These are phyloP conservation scores for Purshia tridentata DNA, from an alignment of 306 rosid species.

Conservation along the genomic window DNA sequence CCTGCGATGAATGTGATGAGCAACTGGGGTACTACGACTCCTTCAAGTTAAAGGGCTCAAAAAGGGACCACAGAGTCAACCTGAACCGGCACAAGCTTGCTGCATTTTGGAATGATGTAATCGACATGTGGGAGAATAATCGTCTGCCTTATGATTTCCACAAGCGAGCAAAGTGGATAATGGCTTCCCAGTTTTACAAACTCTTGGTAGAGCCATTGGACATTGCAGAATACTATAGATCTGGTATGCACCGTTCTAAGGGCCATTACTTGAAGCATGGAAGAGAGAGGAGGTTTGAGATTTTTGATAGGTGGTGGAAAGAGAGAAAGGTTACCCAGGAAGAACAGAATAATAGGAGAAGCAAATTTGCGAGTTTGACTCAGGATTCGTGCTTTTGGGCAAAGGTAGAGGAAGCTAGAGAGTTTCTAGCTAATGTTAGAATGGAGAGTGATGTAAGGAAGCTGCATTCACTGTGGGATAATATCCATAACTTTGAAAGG, in stretches of 20 bases:
- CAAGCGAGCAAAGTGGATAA: constrained; percentile 56
- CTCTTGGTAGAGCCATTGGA: constrained; percentile 83
- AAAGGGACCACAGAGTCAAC: constrained; percentile 47
- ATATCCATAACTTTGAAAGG: constrained; percentile 48
- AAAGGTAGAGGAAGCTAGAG: constrained; percentile 80
- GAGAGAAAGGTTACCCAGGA: constrained; percentile 24
- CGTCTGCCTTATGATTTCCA: constrained; percentile 59
- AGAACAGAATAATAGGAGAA: constrained; percentile 36
- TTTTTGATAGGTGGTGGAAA: constrained; percentile 77
- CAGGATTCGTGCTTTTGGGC: constrained; percentile 94
- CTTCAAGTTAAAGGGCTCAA: constrained; percentile 59
- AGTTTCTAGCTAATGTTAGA: constrained; percentile 55
- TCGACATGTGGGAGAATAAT: constrained; percentile 56
- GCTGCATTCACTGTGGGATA: constrained; percentile 40
- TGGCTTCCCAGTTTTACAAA: constrained; percentile 55
- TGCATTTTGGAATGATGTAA: constrained; percentile 57
- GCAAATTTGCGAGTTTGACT: constrained; percentile 65
- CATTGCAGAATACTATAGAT: constrained; percentile 74
- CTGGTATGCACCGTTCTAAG: constrained; percentile 35
- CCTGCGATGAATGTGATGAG: constrained; percentile 54
- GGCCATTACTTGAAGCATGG: constrained; percentile 76
- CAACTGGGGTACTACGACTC: constrained; percentile 73
- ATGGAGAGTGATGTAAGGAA: constrained; percentile 45
- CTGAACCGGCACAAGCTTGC: constrained; percentile 63
- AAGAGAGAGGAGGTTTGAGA: constrained; percentile 59